Evolutionary conservation across 352 stramenopile species (phyloP), one percentile per base, ranked within the genome.

Genomic region (Phytopythium delawarense): DNA sequence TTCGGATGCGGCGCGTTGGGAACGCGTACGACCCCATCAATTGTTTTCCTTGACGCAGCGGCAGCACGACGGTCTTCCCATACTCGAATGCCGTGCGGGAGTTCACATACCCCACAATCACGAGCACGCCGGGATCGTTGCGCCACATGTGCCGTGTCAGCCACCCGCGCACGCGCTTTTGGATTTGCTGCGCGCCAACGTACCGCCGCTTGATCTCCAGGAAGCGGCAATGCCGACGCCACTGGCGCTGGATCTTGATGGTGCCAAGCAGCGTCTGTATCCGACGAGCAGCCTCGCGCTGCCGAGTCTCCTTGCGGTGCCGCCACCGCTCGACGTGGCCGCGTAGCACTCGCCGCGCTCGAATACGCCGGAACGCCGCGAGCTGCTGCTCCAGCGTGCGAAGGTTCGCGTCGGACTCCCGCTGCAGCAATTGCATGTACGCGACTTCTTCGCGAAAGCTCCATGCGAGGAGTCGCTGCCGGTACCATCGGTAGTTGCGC

Each of bases 121-220:
- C 77, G 11, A 72, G 56, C 13, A 92, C 57, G 0, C 72, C 76
- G 11, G 84, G 84, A 42, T 92, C 81, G 21, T 68, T 71, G n/a
- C 62, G 55, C 84, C 84, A 92, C 66, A 92, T 71, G 21, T 78
- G 67, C 0, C 84, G 66, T n/a, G 79, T 91, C 7, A 92, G 57
- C 74, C 74, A 87, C 0, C 84, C 84, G n/a, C 81, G 78, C 2
- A 87, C 64, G 3, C 74, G 70, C 32, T 71, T 82, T 48, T 91
- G 84, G 34, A 92, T 84, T 7, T 16, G 23, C 28, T 80, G 70
- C 0, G 81, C 76, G 28, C 72, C 76, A 1, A 40, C n/a, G 55
- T 88, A 92, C 2, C 76, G 76, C 30, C 52, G 63, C 35, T 89
- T 81, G 40, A 91, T 66, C 21, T 59, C 35, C 57, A 61, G 66